These are phyloP conservation scores for Lipomyces orientalis DNA, from an alignment of 805 yeast species.

Conservation along the genomic window DNA sequence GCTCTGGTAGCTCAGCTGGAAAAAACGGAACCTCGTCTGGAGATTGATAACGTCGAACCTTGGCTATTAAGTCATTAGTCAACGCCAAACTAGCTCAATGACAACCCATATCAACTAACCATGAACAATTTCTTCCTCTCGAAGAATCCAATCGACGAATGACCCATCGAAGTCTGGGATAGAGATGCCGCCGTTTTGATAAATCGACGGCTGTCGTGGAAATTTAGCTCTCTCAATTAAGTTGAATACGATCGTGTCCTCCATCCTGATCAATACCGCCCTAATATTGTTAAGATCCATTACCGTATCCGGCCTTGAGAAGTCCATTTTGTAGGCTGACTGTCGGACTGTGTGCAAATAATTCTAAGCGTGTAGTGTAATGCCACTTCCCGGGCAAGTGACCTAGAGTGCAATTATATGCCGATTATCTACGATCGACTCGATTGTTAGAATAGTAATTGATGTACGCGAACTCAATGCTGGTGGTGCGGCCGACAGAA, in stretches of 20 bases:
- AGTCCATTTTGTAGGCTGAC: slow-evolving; percentile 24
- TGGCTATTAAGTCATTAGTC: slow-evolving; percentile 50
- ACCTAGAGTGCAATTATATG: background rate
- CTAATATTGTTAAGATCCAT: slow-evolving; percentile 81
- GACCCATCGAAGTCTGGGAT: slow-evolving; percentile 78
- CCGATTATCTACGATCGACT: background rate
- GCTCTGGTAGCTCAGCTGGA: slow-evolving; percentile 65
- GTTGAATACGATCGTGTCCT: slow-evolving; percentile 91
- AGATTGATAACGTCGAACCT: slow-evolving; percentile 86
- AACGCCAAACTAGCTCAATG: background rate
- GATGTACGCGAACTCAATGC: no score
- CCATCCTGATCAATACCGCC: slow-evolving; percentile 86
- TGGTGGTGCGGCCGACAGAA: no score
- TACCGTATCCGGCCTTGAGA: slow-evolving; percentile 33
- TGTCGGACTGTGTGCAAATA: background rate
- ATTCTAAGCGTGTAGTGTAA: background rate
- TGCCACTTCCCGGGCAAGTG: background rate
- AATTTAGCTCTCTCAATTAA: slow-evolving; percentile 94
- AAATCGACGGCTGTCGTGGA: slow-evolving; percentile 73
- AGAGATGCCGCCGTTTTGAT: slow-evolving; percentile 57
- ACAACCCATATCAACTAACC: slow-evolving; percentile 39
- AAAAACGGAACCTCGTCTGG: slow-evolving; percentile 94
- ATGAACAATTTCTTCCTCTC: slow-evolving; percentile 74
- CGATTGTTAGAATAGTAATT: background rate
- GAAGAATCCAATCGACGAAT: slow-evolving; percentile 83